These are phyloP conservation scores for Acer campestre DNA, from an alignment of 345 rosid species.

Conservation along the genomic window DNA sequence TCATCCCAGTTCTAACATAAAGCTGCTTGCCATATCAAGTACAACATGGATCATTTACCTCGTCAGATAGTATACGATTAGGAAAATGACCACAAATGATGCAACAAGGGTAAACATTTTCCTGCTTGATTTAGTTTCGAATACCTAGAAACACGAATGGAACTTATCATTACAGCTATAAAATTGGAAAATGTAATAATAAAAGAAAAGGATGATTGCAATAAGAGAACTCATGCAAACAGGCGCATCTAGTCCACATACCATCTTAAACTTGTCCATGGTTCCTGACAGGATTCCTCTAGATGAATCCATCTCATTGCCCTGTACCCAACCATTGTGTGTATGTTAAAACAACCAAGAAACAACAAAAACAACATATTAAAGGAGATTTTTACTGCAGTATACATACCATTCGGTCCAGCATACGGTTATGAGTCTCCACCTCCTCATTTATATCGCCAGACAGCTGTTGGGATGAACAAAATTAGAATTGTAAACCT, in stretches of 20 bases:
- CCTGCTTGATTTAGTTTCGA: constrained; percentile 92
- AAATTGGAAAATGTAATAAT: not conserved
- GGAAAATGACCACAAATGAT: constrained; percentile 79
- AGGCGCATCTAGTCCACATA: constrained; percentile 24
- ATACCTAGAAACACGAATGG: constrained; percentile 48
- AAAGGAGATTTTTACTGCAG: not conserved
- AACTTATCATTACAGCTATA: constrained; percentile 9
- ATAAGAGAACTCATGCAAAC: not conserved
- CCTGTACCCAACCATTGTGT: constrained; percentile 45
- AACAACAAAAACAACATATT: not conserved
- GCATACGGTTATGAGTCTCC: constrained; percentile 76
- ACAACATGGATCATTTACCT: constrained; percentile 39
- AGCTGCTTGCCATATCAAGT: constrained; percentile 16
- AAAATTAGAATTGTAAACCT: constrained; percentile 13
- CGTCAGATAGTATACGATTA: constrained; percentile 80
- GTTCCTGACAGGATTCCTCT: constrained; percentile 91
- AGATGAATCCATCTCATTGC: constrained; percentile 95
- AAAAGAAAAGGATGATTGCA: constrained; percentile 14
- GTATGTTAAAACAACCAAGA: constrained; percentile 19
- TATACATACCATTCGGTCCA: constrained; percentile 77
- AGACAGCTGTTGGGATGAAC: constrained; percentile 56
- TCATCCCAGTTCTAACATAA: constrained; percentile 26
- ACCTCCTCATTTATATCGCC: constrained; percentile 94
- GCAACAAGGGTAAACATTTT: constrained; percentile 88
- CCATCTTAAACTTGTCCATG: constrained; percentile 94